These are phyloP conservation scores for Zygosaccharomyces sapae DNA, from an alignment of 1,139 yeast species.

Conservation along the genomic window DNA sequence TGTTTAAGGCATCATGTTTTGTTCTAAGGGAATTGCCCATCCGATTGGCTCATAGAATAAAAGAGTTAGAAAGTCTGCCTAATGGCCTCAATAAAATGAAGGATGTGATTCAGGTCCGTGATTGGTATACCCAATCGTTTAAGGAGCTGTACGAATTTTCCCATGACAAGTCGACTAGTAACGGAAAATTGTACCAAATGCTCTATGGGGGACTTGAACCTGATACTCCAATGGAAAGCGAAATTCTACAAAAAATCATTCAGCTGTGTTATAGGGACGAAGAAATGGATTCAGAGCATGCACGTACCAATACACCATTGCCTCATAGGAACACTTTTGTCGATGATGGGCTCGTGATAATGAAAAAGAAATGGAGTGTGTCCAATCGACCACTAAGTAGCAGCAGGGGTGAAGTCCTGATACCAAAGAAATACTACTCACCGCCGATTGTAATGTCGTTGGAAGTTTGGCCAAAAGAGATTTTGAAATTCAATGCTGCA, in stretches of 20 bases:
- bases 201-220: slow-evolving; percentile 9
- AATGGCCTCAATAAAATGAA: slow-evolving; percentile 69
- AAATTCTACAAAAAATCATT: slow-evolving; percentile 81
- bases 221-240: slow-evolving; percentile 57
- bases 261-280: slow-evolving; percentile 30
- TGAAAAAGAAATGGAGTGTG: not conserved
- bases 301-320: not conserved
- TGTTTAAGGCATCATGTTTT: slow-evolving; percentile 80
- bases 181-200: slow-evolving; percentile 15
- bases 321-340: slow-evolving; percentile 6
- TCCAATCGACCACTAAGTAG: not conserved
- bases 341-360: slow-evolving; percentile 53
- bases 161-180: slow-evolving; percentile 7
- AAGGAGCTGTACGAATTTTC: slow-evolving; percentile 53
- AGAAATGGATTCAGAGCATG: slow-evolving; percentile 1
- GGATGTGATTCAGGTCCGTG: slow-evolving; percentile 68
- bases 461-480: slow-evolving; percentile 37
- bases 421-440: slow-evolving; percentile 52
- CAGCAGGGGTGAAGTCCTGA: not conserved
- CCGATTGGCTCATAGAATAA: slow-evolving; percentile 78
- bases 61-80: slow-evolving; percentile 78
- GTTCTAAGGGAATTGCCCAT: slow-evolving; percentile 86
- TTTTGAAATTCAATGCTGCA: slow-evolving; percentile 61
- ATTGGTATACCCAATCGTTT: slow-evolving; percentile 91
- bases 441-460: slow-evolving; percentile 49